Evolutionary conservation across 2,329 filamentous ascomycete species (phyloP).

Genomic region (Monilinia aucupariae): DNA sequence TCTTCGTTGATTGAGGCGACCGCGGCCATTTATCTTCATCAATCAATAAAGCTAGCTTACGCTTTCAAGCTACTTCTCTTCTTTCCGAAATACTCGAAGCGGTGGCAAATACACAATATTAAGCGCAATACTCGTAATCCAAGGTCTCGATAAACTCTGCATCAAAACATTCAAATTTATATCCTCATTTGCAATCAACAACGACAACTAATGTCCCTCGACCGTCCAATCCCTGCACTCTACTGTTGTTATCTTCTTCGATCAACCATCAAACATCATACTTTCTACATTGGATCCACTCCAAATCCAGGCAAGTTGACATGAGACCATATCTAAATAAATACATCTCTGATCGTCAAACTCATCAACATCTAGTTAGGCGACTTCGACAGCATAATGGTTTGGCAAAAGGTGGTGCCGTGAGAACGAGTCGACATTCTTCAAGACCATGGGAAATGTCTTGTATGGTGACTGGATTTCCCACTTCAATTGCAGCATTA

Average conservation of each 20-base stretch:
- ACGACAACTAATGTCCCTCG: slow-evolving; percentile 28
- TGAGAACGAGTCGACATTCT: slow-evolving; percentile 60
- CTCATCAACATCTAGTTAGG: slow-evolving; percentile 44
- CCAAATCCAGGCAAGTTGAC: slow-evolving; percentile 58
- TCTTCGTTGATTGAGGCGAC: too few species aligned
- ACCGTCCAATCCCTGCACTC: slow-evolving; percentile 68
- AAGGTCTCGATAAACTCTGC: too few species aligned
- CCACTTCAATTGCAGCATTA: slow-evolving; percentile 76
- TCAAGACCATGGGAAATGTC: slow-evolving; percentile 90
- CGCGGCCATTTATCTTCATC: too few species aligned
- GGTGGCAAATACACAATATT: too few species aligned
- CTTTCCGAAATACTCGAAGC: too few species aligned
- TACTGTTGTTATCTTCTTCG: slow-evolving; percentile 92
- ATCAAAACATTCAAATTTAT: too few species aligned
- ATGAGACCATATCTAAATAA: too few species aligned
- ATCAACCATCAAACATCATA: slow-evolving; percentile 65
- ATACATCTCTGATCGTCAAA: neutral
- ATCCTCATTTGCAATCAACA: neutral
- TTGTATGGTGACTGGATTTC: slow-evolving; percentile 80
- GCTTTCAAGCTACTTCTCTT: too few species aligned
- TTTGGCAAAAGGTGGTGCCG: slow-evolving; percentile 71
- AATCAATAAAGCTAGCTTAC: too few species aligned
- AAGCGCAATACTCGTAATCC: too few species aligned
- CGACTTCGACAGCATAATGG: slow-evolving; percentile 93
- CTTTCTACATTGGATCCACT: slow-evolving; percentile 85